Percentiles rank a stretch among this genome's conserved stretches.
Evolutionary conservation across 1,284 basidiomycete species (phyloP).

Genomic region (Ceratobasidium sp.): DNA sequence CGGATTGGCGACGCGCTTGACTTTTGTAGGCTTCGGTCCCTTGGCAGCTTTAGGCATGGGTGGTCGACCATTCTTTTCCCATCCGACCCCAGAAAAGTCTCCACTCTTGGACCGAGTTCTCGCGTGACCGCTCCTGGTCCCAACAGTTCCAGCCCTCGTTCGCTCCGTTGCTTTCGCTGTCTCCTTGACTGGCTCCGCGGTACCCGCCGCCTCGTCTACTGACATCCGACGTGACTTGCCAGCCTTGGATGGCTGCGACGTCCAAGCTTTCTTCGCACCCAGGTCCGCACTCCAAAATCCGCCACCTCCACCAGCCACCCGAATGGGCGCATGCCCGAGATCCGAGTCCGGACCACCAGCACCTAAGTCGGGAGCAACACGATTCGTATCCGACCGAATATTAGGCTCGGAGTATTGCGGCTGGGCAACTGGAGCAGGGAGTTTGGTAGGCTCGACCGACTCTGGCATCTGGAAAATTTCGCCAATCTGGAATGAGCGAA

Average conservation of each 20-base stretch:
- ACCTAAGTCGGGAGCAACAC: not conserved
- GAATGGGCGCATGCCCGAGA: slow-evolving; percentile 23
- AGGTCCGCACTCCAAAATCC: slow-evolving; percentile 13
- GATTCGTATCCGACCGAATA: not conserved
- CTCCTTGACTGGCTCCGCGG: not conserved
- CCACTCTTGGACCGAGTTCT: slow-evolving; percentile 32
- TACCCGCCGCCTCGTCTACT: not conserved
- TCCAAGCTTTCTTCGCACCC: not conserved
- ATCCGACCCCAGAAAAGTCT: slow-evolving; percentile 25
- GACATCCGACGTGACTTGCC: slow-evolving; percentile 1
- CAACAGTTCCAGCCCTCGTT: slow-evolving; percentile 13
- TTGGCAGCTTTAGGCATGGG: not conserved
- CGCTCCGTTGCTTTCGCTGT: slow-evolving; percentile 4
- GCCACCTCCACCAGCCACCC: slow-evolving; percentile 18
- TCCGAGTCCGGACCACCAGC: slow-evolving; percentile 3
- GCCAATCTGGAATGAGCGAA: slow-evolving; percentile 8
- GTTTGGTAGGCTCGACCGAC: not conserved
- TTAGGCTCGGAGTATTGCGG: not conserved
- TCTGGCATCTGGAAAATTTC: slow-evolving; percentile 22
- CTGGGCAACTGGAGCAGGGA: not conserved
- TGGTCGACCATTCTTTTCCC: slow-evolving; percentile 15
- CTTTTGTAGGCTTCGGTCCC: not conserved
- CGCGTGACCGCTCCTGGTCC: slow-evolving; percentile 12
- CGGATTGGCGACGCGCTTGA: slow-evolving; percentile 4
- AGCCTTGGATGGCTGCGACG: not conserved